Evolutionary conservation across 345 rosid genomes (phyloP), one percentile per base, ranked within the genome.

Genomic region (Aquilaria sinensis): DNA sequence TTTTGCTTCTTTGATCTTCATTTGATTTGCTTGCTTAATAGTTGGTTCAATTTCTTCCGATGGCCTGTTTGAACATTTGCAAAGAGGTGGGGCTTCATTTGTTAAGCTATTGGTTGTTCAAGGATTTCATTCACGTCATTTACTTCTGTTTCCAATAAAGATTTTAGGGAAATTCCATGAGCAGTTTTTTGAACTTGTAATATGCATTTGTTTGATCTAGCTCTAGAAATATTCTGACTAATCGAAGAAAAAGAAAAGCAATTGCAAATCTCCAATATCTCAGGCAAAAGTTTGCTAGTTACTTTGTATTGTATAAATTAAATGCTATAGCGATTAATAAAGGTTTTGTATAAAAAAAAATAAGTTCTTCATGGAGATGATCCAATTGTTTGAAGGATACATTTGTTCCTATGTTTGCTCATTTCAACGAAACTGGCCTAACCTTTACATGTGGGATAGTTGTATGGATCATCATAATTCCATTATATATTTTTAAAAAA

Each of bases 21-120:
- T 53, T 14, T 33, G 6, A 46, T 4, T 41, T 2, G 15, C 67
- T 15, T 34, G 13, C 31, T 62, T 52, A 45, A 34, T 49, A 52
- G 4, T 10, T 10, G 29, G 13, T 4, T 8, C 14, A 51, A 12
- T 51, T 49, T 30, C 63, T 15, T 12, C 11, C 68, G 34, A 74
- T 75, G 83, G 76, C 57, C 51, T 75, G 72, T 57, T 67, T 70
- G 6, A 67, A 10, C 14, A 15, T 59, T 60, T 62, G 53, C 70
- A 67, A 56, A 62, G 45, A 75, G 83, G 83, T 79, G 30, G 48
- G 79, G 61, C 10, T 1, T 61, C 31, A 29, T 48, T 1, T 14
- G 49, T 60, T 23, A 23, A 33, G 3, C n/a, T 58, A 48, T 45
- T 55, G 12, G 15, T 59, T 5, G 23, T 5, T 5, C 13, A 52